phyloP scores from a whole-genome alignment of 352 stramenopile species.

The Phytopythium montanum region DNA sequence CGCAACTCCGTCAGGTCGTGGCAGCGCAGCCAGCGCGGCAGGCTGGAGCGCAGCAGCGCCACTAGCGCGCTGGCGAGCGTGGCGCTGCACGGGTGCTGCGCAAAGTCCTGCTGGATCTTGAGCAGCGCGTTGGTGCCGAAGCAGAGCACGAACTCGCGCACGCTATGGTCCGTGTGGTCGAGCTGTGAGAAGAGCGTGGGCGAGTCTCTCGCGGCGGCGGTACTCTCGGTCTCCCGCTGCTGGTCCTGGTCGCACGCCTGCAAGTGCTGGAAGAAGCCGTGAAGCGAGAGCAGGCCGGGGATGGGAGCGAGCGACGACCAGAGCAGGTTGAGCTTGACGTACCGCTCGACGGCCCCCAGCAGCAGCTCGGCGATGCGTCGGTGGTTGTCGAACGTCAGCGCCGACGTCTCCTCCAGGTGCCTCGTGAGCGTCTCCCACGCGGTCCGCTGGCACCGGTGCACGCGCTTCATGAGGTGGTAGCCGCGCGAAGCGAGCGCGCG shows the following conservation, averaged over 20 bases:
- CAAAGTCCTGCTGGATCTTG: conserved; percentile 56
- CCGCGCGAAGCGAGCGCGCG: conserved; percentile 22
- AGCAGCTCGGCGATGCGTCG: conserved; percentile 44
- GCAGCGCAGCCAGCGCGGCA: conserved; percentile 39
- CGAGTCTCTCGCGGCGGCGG: background rate
- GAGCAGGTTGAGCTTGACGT: conserved; percentile 58
- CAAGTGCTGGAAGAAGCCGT: conserved; percentile 31
- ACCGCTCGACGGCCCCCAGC: conserved; percentile 47
- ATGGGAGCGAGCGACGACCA: conserved; percentile 49
- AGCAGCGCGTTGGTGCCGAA: conserved; percentile 52
- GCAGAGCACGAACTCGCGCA: conserved; percentile 56
- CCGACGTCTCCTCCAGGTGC: conserved; percentile 27
- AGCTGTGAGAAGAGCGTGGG: conserved; percentile 20
- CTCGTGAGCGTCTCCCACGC: conserved; percentile 43
- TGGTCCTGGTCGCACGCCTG: conserved; percentile 5
- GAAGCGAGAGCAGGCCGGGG: conserved; percentile 38
- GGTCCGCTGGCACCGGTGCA: conserved; percentile 61
- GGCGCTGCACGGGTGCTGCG: conserved; percentile 26
- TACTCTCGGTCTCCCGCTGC: background rate
- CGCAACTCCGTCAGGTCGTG: conserved; percentile 48
- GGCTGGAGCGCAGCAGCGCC: conserved; percentile 50
- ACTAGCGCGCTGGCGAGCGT: conserved; percentile 17
- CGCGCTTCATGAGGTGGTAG: conserved; percentile 59
- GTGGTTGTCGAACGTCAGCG: conserved; percentile 51
- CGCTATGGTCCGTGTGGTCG: conserved; percentile 31